These are phyloP conservation scores for Torulaspora franciscae DNA, from an alignment of 805 yeast species.

Conservation along the genomic window DNA sequence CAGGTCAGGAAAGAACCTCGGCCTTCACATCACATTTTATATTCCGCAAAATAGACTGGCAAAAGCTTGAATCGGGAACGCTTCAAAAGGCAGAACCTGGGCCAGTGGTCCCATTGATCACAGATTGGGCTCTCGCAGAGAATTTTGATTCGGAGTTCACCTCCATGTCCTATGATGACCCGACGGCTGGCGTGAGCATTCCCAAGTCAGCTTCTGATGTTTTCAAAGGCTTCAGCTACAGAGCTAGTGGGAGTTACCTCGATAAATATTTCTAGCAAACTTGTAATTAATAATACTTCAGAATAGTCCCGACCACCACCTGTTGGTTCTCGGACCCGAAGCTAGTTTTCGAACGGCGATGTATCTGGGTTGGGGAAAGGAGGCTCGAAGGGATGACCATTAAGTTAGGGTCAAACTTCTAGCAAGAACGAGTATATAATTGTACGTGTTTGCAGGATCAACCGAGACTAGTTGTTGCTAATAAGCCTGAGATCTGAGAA, in stretches of 20 bases:
- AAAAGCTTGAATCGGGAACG: conserved; percentile 45
- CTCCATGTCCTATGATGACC: conserved; percentile 47
- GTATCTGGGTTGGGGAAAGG: neutral
- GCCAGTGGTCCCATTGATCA: conserved; percentile 77
- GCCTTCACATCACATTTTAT: conserved; percentile 60
- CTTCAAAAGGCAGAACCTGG: conserved; percentile 47
- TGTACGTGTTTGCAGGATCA: neutral
- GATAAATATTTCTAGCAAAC: conserved; percentile 30
- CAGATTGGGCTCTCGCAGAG: conserved; percentile 78
- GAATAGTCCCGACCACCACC: neutral
- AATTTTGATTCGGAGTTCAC: conserved; percentile 81
- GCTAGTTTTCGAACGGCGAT: neutral
- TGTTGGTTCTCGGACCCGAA: neutral
- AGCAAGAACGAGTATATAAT: neutral
- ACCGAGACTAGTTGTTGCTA: neutral
- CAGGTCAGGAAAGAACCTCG: conserved; percentile 29
- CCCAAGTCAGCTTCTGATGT: conserved; percentile 20
- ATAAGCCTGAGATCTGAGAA: neutral
- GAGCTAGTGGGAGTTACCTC: conserved; percentile 35
- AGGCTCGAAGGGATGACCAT: neutral
- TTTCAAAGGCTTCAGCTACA: conserved; percentile 38
- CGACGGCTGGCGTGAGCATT: conserved; percentile 18
- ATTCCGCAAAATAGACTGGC: conserved; percentile 75
- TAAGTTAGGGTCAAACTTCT: neutral
- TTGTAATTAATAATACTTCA: neutral